A percentile compares a stretch with the other conserved stretches of the same genome.
Evolutionary conservation across 1,284 basidiomycete species (phyloP).

Genomic region (Meira nashicola): DNA sequence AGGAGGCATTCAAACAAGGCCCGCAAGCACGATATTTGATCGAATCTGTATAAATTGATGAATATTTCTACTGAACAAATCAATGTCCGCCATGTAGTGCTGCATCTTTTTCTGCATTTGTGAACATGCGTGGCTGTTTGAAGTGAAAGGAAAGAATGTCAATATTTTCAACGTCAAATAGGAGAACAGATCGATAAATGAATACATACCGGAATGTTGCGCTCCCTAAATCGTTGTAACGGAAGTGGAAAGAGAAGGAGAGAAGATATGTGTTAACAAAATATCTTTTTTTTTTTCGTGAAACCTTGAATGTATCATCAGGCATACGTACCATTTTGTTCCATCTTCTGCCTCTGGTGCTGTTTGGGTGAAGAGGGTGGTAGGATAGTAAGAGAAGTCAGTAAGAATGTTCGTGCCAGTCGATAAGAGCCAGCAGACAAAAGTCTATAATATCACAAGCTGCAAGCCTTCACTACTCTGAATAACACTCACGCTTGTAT

Average conservation of each 20-base stretch:
- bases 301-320: background rate
- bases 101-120: conserved; percentile 48
- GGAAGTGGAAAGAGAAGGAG: background rate
- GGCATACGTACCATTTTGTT: conserved; percentile 46
- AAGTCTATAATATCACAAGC: background rate
- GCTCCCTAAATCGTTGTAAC: conserved; percentile 24
- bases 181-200: background rate
- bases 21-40: too few species aligned
- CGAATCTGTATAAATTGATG: too few species aligned
- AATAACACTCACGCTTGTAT: conserved; percentile 68
- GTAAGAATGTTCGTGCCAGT: too few species aligned
- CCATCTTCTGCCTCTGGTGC: conserved; percentile 50
- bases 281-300: background rate
- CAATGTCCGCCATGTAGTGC: conserved; percentile 32
- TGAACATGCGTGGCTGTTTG: conserved; percentile 43
- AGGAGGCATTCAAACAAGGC: too few species aligned
- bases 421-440: background rate
- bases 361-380: conserved; percentile 9
- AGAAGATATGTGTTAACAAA: background rate
- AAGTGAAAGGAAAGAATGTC: conserved; percentile 29
- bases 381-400: too few species aligned
- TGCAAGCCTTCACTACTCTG: background rate
- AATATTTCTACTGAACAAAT: background rate
- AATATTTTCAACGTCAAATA: background rate
- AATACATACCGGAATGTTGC: conserved; percentile 28